Percentiles rank a stretch among this genome's conserved stretches.
Evolutionary conservation across 768 basidiomycete species (phyloP).

Genomic region (Sporobolomyces pararoseus): DNA sequence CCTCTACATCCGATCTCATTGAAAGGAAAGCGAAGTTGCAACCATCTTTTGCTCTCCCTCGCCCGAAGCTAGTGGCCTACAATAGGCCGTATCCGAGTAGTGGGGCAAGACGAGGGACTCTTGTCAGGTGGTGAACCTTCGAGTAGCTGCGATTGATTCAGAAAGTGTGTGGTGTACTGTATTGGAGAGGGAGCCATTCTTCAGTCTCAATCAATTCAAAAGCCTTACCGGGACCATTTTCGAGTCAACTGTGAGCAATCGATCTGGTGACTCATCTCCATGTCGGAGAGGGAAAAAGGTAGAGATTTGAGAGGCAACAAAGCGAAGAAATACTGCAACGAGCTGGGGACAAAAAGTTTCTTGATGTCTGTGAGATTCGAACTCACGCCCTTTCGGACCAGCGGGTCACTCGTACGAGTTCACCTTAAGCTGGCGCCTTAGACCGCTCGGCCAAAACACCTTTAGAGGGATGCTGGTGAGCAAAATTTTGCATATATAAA

Average conservation of each 20-base stretch:
- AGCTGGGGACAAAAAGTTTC: neutral
- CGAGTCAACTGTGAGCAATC: too few species aligned
- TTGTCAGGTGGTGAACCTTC: too few species aligned
- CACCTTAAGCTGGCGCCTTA: constrained; percentile 45
- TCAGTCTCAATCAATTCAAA: too few species aligned
- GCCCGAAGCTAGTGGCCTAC: neutral
- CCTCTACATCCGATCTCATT: too few species aligned
- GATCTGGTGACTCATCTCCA: too few species aligned
- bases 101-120: too few species aligned
- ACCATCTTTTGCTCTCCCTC: neutral
- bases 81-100: neutral
- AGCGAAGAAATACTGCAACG: neutral
- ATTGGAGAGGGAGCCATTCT: too few species aligned
- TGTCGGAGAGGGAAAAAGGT: neutral
- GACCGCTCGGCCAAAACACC: constrained; percentile 45
- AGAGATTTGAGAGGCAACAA: neutral
- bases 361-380: constrained; percentile 41
- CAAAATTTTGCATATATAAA: neutral
- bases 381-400: constrained; percentile 41
- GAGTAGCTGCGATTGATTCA: too few species aligned
- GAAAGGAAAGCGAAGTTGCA: too few species aligned
- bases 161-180: too few species aligned
- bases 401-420: neutral
- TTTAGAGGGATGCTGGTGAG: neutral
- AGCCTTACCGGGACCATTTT: too few species aligned